phyloP scores from a whole-genome alignment of 2,329 filamentous ascomycete species.

The Nigrospora sphaerica region DNA sequence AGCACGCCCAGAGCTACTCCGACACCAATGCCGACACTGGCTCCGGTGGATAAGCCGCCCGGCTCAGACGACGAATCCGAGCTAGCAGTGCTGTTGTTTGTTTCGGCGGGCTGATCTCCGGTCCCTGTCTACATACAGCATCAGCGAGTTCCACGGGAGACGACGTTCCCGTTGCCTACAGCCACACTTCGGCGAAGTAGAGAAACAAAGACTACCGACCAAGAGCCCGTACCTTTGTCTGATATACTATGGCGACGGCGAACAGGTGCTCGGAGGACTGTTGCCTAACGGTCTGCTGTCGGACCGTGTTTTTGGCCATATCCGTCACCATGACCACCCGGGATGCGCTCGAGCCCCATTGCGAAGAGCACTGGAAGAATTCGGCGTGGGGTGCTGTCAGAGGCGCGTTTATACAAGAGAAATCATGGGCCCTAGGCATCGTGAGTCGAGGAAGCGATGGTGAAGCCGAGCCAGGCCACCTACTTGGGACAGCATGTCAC shows the following conservation, averaged over 20 bases:
- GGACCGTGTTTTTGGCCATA: not conserved
- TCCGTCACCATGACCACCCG: not conserved
- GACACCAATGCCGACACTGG: conserved; percentile 8
- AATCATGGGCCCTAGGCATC: not conserved
- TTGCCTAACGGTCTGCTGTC: not conserved
- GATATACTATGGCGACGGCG: not conserved
- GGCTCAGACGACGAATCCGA: not conserved
- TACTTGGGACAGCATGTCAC: conserved; percentile 17
- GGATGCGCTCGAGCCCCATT: not conserved
- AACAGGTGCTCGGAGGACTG: not conserved
- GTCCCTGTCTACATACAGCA: too few species aligned
- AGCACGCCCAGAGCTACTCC: conserved; percentile 7
- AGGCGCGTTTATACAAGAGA: not conserved
- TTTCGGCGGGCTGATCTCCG: too few species aligned
- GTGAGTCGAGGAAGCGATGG: too few species aligned
- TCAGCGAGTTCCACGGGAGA: too few species aligned
- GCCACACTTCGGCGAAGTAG: too few species aligned
- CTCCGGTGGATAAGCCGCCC: conserved; percentile 1
- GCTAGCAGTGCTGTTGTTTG: not conserved
- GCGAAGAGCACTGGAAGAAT: not conserved
- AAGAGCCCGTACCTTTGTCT: not conserved
- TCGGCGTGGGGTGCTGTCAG: not conserved
- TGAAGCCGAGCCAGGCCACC: not conserved
- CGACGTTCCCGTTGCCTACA: too few species aligned
- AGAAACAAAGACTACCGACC: too few species aligned